phyloP scores from a whole-genome alignment of 371 early-diverging fungal species.

The Mortierella sp. region DNA sequence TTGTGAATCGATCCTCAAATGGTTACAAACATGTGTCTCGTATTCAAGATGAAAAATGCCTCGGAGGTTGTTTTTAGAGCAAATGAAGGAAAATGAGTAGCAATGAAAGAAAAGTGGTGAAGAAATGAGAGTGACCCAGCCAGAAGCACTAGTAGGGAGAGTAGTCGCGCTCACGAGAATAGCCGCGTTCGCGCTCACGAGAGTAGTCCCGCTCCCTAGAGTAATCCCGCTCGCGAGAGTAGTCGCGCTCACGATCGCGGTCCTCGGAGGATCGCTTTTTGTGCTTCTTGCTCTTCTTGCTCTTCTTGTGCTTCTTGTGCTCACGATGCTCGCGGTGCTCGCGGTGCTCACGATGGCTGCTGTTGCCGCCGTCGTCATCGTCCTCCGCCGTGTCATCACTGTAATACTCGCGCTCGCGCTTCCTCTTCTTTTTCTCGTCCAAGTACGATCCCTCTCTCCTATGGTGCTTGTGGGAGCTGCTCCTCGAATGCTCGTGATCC shows the following conservation, averaged over 20 bases:
- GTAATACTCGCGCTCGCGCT: constrained; percentile 12
- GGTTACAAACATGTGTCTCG: no score
- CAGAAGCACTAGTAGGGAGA: background rate
- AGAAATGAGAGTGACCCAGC: no score
- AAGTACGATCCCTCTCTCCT: no score
- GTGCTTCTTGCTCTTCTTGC: constrained; percentile 54
- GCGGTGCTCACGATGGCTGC: constrained; percentile 20
- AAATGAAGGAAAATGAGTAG: no score
- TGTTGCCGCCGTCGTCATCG: constrained; percentile 10
- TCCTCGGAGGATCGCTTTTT: constrained; percentile 57
- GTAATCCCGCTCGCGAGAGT: constrained; percentile 26
- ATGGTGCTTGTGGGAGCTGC: no score
- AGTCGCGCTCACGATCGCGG: constrained; percentile 25
- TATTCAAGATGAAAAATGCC: no score
- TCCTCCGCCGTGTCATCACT: background rate
- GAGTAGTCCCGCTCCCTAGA: constrained; percentile 28
- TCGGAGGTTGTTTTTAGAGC: no score
- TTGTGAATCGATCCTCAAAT: no score
- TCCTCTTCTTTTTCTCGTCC: constrained; percentile 34
- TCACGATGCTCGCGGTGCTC: constrained; percentile 39
- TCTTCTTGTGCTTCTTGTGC: constrained; percentile 58
- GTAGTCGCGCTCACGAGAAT: constrained; percentile 19
- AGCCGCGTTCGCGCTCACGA: constrained; percentile 15
- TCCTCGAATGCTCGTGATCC: no score
- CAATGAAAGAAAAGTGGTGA: no score